Base-by-base conservation (phyloP, 179 eudicot species). In the Drosera spatulata region DNA sequence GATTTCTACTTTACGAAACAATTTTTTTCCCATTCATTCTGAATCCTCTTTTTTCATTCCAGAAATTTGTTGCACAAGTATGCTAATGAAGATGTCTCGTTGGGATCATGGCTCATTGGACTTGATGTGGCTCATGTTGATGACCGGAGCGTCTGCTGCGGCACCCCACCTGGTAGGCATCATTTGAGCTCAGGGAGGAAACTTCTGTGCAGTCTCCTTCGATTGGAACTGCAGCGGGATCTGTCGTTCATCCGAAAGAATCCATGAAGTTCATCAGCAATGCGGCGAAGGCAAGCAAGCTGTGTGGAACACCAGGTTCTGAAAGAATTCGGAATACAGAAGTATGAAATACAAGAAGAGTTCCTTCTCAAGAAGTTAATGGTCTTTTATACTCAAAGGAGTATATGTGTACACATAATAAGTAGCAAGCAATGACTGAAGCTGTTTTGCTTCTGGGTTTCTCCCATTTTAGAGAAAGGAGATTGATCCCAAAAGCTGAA, bases 151-250 rank as follows among this genome's bases (percentile, higher is more conserved):
- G 66, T 85, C 57, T 85, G 91, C n/a, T 87, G 91, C 47, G 91
- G 88, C 42, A 87, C 91, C 50, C 88, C 91, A 33, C 91, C 91
- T 15, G 95, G 95, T 85, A 80, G 58, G 63, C 7, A 8, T 7
- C 22, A 13, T 58, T 55, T 51, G 9, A 15, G 22, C 33, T 48
- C 93, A 82, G 61, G 88, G 86, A 12, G 93, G 93, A 6, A 85
- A 85, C 62, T 68, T 72, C 2, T 85, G 93, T 64, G 86, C 79
- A 33, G 93, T 88, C 43, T 78, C 93, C 22, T 85, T 80, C 10
- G 93, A 85, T 65, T 85, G 93, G 93, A 80, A 63, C 41, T 85
- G 93, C 69, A 80, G 88, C 53, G 93, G 93, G 8, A 83, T 85
- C 55, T 85, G 93, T 53, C 73, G 79, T 38, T 80, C 93, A 5